Base-by-base conservation (phyloP, 257 asterid species). In the Oldenlandia corymbosa region DNA sequence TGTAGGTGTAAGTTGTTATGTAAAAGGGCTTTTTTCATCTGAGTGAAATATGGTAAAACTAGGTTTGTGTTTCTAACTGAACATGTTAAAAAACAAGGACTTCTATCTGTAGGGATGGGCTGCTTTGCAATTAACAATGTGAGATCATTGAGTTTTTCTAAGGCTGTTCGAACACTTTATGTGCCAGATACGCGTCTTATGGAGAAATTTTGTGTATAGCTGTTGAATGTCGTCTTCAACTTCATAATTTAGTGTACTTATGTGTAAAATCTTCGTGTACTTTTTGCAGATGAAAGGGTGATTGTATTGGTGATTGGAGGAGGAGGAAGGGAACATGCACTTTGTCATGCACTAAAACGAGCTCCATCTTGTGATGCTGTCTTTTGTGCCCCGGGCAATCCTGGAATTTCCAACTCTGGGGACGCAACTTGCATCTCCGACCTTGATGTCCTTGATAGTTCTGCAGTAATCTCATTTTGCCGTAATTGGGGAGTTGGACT, bases 351-450 rank as follows among this genome's bases (percentile, higher is more conserved):
- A 41, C 72, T 91, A 14, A 72, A 78, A 68, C 77, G 94, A 69
- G 85, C 98, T 7, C 91, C 98, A 4, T 81, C 97, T 1, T 91
- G 95, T 66, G 91, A 82, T 65, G 76, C 86, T 10, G 86, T 91
- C 76, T 88, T 91, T 66, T 91, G 98, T 80, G 95, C 98, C 41
- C 98, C 98, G 23, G 98, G 98, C 36, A 91, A 91, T 77, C 88
- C 83, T 53, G 98, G 98, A 43, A 91, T 91, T 64, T 81, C 95
- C 37, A 75, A 58, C 53, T 83, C 98, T 0, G 95, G 88, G 0
- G 98, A 91, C 52, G 98, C 95, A 6, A 91, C 95, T 49, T 91
- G 98, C 64, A 76, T 91, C 43, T 68, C 75, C 27, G 83, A 82
- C 73, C 90, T 91, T 16, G 79, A 91, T 73, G 75, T 83, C 64